These are phyloP conservation scores for Epichloe uncinata DNA, from an alignment of 2,329 filamentous ascomycete genomes.

Conservation along the genomic window DNA sequence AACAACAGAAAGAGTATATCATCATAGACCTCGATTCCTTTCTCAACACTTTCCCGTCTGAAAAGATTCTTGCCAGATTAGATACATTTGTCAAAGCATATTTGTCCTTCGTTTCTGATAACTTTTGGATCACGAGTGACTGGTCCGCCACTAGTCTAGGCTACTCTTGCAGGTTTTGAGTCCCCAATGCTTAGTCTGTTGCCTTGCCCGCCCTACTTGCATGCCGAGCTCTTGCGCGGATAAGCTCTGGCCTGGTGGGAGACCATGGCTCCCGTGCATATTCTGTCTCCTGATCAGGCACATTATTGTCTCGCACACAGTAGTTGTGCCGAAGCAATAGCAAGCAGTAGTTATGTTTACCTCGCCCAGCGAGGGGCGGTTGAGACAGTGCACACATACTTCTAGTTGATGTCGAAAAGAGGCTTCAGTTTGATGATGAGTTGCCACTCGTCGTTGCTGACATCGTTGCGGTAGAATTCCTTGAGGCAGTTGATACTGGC, in stretches of 20 bases:
- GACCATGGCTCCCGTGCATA: too few species aligned
- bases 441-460: conserved; percentile 85
- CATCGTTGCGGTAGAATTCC: conserved; percentile 83
- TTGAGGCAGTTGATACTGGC: conserved; percentile 89
- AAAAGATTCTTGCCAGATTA: not conserved
- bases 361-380: not conserved
- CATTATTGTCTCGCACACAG: not conserved
- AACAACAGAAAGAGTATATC: too few species aligned
- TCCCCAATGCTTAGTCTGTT: not conserved
- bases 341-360: too few species aligned
- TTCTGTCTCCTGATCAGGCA: too few species aligned
- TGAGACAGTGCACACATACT: conserved; percentile 8
- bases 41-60: not conserved
- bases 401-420: conserved; percentile 70
- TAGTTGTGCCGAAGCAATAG: not conserved
- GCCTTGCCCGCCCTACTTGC: not conserved
- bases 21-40: not conserved
- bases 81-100: not conserved
- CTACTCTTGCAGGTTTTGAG: not conserved
- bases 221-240: not conserved
- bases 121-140: not conserved
- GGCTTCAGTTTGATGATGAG: conserved; percentile 93
- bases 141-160: not conserved
- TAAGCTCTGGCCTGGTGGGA: too few species aligned
- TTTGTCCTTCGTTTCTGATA: not conserved